Base-by-base conservation (phyloP, 2,329 filamentous ascomycete genomes). In the Aspergillus brasiliensis region DNA sequence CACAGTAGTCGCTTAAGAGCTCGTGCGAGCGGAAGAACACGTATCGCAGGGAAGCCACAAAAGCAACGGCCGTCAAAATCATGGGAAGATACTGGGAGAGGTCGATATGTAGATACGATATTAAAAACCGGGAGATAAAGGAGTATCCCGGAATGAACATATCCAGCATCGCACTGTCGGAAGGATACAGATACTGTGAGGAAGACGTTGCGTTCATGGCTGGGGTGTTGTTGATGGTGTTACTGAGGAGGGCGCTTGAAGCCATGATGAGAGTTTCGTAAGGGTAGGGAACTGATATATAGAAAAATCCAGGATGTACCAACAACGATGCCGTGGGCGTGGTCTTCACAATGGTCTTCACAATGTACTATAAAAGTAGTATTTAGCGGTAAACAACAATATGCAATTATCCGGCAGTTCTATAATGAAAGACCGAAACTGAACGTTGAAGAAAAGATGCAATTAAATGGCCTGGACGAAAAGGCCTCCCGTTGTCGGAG, bases 121-220 rank as follows among this genome's bases (percentile, higher is more conserved):
- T 78, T 3, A 87, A 68, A 2, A 82, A 78, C 1, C 79, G 77
- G 0, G 84, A 83, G 56, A 88, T 74, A 58, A 86, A 73, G 7
- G 85, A 84, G 71, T 89, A 88, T 17, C 88, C 87, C 0, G 88
- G 88, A 65, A 91, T 84, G 71, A 91, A 82, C 62, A 82, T 81
- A 69, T 90, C 87, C 31, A 91, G 77, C 40, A 75, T 60, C 4
- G 66, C 66, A 0, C 69, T 68, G 42, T 75, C 70, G 2, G 66
- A 61, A 5, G 65, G 57, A 48, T 55, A 57, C 5, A 66, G 5
- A 60, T 21, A 21, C 21, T 61, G 46, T n/a, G 31, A 34, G 5
- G 51, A 64, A 44, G 40, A 23, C 37, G 28, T 60, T 25, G 44
- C 42, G 56, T 49, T 61, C 21, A 65, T 54, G 11, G 61, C 53